Percentiles rank a stretch among this genome's conserved stretches.
These are phyloP conservation scores for Geotrichum restrictum DNA, from an alignment of 1,139 yeast genomes.

Conservation along the genomic window DNA sequence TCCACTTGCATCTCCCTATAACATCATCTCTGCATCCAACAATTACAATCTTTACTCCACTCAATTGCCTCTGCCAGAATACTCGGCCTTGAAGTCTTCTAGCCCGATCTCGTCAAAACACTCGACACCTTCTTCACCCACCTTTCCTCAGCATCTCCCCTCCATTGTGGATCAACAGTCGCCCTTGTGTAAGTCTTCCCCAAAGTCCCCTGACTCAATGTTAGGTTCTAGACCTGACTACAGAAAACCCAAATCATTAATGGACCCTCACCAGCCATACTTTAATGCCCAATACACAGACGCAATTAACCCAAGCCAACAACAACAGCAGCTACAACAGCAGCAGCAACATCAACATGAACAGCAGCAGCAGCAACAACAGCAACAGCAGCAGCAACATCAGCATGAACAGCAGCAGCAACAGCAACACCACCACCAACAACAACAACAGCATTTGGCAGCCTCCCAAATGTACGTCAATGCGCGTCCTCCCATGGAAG, in stretches of 20 bases:
- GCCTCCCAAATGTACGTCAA: too few species aligned
- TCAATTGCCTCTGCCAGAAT: background rate
- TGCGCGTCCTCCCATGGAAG: too few species aligned
- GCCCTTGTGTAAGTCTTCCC: background rate
- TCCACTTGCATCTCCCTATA: background rate
- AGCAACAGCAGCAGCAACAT: background rate
- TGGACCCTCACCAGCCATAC: background rate
- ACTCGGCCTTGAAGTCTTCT: background rate
- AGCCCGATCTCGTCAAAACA: slow-evolving; percentile 8
- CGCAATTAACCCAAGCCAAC: background rate
- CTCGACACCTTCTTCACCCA: slow-evolving; percentile 13
- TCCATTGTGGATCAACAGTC: slow-evolving; percentile 1
- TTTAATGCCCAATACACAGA: background rate
- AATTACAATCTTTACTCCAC: slow-evolving; percentile 2
- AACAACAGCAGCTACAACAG: background rate
- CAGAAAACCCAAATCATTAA: background rate
- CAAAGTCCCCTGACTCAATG: background rate
- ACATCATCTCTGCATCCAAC: background rate
- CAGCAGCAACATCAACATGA: slow-evolving; percentile 6
- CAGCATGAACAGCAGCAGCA: slow-evolving; percentile 1
- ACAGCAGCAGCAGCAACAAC: slow-evolving; percentile 1
- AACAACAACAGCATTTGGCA: background rate
- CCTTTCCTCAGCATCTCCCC: slow-evolving; percentile 10
- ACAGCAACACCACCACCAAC: slow-evolving; percentile 1
- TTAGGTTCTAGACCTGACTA: background rate